Percentiles rank a stretch among this genome's conserved stretches.
phyloP scores from a whole-genome alignment of 805 yeast species.

The Starmera amethionina region DNA sequence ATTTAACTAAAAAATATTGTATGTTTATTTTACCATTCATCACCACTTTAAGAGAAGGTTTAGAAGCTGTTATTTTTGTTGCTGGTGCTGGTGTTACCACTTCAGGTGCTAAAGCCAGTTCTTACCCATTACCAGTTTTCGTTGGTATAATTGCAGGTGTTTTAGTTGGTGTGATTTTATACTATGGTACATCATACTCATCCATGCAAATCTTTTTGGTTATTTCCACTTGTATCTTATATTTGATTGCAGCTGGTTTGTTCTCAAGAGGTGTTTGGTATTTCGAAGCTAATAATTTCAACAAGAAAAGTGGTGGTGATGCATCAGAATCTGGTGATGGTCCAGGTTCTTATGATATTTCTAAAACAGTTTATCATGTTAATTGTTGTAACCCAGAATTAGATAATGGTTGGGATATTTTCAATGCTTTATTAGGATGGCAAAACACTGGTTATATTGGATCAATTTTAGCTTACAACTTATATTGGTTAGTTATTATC shows the following conservation, averaged over 20 bases:
- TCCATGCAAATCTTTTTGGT: slow-evolving; percentile 82
- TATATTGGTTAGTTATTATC: slow-evolving; percentile 75
- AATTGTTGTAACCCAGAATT: slow-evolving; percentile 93
- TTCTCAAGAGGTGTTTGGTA: slow-evolving; percentile 91
- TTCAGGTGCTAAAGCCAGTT: slow-evolving; percentile 40
- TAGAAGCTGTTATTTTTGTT: slow-evolving; percentile 91
- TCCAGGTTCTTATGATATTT: slow-evolving; percentile 86
- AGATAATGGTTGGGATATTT: slow-evolving; percentile 94
- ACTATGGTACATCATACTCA: slow-evolving; percentile 71
- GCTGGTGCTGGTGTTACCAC: slow-evolving; percentile 85
- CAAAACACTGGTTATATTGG: slow-evolving; percentile 94
- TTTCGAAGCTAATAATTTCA: slow-evolving; percentile 63
- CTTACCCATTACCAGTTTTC: slow-evolving; percentile 89
- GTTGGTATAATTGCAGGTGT: slow-evolving; percentile 78
- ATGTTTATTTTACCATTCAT: slow-evolving; percentile 86
- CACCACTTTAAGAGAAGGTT: slow-evolving; percentile 92
- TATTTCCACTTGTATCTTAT: slow-evolving; percentile 79
- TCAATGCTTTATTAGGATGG: slow-evolving; percentile 94
- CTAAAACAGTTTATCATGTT: slow-evolving; percentile 84
- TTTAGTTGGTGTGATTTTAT: slow-evolving; percentile 58
- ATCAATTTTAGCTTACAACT: slow-evolving; percentile 78
- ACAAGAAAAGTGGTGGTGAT: slow-evolving; percentile 77
- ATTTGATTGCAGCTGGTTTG: slow-evolving; percentile 85
- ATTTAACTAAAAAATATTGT: slow-evolving; percentile 62
- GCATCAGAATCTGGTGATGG: slow-evolving; percentile 90